phyloP scores from a whole-genome alignment of 2,329 filamentous ascomycete genomes.

The Pseudogymnoascus sp. region DNA sequence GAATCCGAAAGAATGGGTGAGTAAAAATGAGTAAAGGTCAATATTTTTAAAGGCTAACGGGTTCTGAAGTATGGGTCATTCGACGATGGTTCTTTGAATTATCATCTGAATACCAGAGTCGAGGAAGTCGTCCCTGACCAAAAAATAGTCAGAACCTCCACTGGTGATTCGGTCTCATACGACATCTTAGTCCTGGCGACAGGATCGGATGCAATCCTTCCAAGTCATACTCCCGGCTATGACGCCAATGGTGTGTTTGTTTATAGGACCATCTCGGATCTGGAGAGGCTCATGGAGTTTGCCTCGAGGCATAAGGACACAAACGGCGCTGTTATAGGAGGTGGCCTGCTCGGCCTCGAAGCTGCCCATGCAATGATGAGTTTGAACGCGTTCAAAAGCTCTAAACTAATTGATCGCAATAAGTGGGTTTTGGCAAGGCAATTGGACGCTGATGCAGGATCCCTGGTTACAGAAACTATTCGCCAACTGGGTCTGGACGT shows the following conservation, averaged over 20 bases:
- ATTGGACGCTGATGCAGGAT: conserved; percentile 71
- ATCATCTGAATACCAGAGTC: conserved; percentile 67
- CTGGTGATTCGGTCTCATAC: conserved; percentile 62
- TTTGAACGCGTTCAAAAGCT: conserved; percentile 61
- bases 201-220: conserved; percentile 71
- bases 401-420: conserved; percentile 75
- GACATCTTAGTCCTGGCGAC: conserved; percentile 79
- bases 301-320: conserved; percentile 57
- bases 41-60: conserved; percentile 7
- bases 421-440: conserved; percentile 76
- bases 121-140: conserved; percentile 53
- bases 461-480: conserved; percentile 75
- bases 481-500: conserved; percentile 71
- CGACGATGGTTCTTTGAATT: conserved; percentile 57
- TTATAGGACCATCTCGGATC: conserved; percentile 76
- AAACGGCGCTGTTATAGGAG: conserved; percentile 70
- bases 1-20: conserved; percentile 74
- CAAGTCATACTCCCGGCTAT: conserved; percentile 61
- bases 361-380: conserved; percentile 91
- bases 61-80: conserved; percentile 33
- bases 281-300: conserved; percentile 68
- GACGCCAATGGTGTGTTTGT: conserved; percentile 81
- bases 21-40: conserved; percentile 15
- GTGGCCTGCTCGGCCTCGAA: conserved; percentile 76
- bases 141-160: conserved; percentile 62